A percentile compares a stretch with the other conserved stretches of the same genome.
phyloP scores from a whole-genome alignment of 179 eudicot species.

The Vitellaria paradoxa region DNA sequence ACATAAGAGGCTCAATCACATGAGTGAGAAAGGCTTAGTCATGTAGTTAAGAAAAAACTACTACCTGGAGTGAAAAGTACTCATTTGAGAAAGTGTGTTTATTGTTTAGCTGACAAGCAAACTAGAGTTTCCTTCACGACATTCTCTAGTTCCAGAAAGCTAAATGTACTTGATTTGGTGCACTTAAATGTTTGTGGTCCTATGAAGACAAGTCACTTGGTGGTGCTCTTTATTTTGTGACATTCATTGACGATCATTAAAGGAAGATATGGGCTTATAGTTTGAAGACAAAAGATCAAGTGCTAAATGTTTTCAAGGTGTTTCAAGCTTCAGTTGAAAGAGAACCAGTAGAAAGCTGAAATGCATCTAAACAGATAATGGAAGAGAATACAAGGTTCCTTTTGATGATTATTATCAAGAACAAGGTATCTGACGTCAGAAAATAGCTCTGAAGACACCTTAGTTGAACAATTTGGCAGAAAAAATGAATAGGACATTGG shows the following conservation, averaged over 20 bases:
- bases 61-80: no score
- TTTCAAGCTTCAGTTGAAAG: background rate
- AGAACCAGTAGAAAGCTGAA: background rate
- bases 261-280: background rate
- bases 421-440: background rate
- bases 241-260: background rate
- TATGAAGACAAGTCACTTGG: no score
- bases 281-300: background rate
- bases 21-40: no score
- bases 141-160: no score
- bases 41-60: no score
- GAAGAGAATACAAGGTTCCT: background rate
- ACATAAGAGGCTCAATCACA: no score
- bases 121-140: no score
- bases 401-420: no score
- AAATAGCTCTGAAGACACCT: background rate
- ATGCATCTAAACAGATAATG: background rate
- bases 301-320: background rate
- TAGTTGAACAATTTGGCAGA: background rate
- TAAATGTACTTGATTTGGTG: no score
- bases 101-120: no score
- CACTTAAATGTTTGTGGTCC: no score
- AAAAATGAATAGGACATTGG: conserved; percentile 17
- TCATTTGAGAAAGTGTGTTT: no score
- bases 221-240: background rate